A percentile compares a stretch with the other conserved stretches of the same genome.
Evolutionary conservation across 2,329 filamentous ascomycete genomes (phyloP).

Genomic region (Alternaria triticimaculans): DNA sequence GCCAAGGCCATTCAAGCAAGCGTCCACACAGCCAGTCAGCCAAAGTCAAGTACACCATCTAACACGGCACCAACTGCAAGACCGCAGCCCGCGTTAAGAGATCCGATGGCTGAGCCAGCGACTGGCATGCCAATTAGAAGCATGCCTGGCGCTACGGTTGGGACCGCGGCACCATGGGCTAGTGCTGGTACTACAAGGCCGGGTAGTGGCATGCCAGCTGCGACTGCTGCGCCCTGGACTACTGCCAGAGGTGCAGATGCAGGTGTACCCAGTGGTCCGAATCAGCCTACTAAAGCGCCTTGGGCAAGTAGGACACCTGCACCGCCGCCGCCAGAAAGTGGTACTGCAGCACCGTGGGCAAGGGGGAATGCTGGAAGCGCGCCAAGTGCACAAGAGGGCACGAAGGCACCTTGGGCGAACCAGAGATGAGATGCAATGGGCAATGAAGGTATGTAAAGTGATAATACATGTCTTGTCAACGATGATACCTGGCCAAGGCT

Average conservation of each 20-base stretch:
- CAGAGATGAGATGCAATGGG: constrained; percentile 8
- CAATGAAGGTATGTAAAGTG: background rate
- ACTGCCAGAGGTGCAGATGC: background rate
- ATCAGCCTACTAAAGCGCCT: constrained; percentile 44
- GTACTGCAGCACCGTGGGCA: constrained; percentile 39
- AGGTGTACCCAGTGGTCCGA: constrained; percentile 33
- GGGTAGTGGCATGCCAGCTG: background rate
- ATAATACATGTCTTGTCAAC: background rate
- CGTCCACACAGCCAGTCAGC: constrained; percentile 47
- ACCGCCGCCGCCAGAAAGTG: constrained; percentile 16
- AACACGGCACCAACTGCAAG: constrained; percentile 27
- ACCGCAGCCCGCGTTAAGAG: constrained; percentile 30
- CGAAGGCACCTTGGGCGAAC: constrained; percentile 34
- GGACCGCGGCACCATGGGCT: constrained; percentile 37
- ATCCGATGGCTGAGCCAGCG: constrained; percentile 31
- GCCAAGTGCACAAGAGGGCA: constrained; percentile 17
- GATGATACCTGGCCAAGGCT: background rate
- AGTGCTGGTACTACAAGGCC: background rate
- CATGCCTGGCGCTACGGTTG: background rate
- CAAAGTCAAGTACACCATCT: constrained; percentile 25
- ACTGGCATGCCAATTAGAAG: constrained; percentile 7
- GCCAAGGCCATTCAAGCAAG: constrained; percentile 43
- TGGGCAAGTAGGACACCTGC: constrained; percentile 28
- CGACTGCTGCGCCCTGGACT: constrained; percentile 12
- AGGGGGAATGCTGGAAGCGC: background rate